Conservation (phyloP, 768 basidiomycete genomes). For the Calocybe cyanea region DNA sequence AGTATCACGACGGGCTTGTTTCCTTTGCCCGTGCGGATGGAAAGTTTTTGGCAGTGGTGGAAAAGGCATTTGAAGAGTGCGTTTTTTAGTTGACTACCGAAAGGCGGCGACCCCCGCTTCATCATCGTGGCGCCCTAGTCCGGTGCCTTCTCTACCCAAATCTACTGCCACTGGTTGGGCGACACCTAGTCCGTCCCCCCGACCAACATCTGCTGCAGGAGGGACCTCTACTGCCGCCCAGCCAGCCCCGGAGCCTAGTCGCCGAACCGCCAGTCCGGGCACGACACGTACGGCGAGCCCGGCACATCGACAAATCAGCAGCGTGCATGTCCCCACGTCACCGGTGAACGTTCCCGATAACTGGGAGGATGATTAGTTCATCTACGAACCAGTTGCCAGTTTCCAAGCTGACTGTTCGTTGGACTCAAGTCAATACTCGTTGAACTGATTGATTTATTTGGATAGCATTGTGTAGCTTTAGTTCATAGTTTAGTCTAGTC, state of each 20-base stretch:
- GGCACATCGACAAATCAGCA: neutral
- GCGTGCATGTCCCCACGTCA: slow-evolving; percentile 7
- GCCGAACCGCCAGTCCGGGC: slow-evolving; percentile 5
- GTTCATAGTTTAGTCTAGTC: too few species aligned
- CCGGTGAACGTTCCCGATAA: slow-evolving; percentile 26
- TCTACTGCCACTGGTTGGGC: neutral
- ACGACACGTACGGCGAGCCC: slow-evolving; percentile 12
- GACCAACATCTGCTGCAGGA: neutral
- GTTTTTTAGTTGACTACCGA: slow-evolving; percentile 74
- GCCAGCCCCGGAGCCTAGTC: neutral
- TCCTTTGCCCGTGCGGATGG: slow-evolving; percentile 55
- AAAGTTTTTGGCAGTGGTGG: slow-evolving; percentile 70
- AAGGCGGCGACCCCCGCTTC: slow-evolving; percentile 23
- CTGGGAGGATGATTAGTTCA: slow-evolving; percentile 36
- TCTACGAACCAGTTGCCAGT: too few species aligned
- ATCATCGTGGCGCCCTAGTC: slow-evolving; percentile 19
- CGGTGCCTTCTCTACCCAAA: slow-evolving; percentile 9
- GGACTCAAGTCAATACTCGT: too few species aligned
- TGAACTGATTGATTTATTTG: too few species aligned
- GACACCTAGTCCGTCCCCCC: slow-evolving; percentile 2
- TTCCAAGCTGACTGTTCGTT: too few species aligned
- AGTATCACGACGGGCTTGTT: slow-evolving; percentile 62
- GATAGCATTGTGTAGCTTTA: too few species aligned
- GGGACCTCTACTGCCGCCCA: neutral
- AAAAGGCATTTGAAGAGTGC: slow-evolving; percentile 80